These are phyloP conservation scores for Mucor saturninus DNA, from an alignment of 371 early-diverging fungal species.

Conservation along the genomic window DNA sequence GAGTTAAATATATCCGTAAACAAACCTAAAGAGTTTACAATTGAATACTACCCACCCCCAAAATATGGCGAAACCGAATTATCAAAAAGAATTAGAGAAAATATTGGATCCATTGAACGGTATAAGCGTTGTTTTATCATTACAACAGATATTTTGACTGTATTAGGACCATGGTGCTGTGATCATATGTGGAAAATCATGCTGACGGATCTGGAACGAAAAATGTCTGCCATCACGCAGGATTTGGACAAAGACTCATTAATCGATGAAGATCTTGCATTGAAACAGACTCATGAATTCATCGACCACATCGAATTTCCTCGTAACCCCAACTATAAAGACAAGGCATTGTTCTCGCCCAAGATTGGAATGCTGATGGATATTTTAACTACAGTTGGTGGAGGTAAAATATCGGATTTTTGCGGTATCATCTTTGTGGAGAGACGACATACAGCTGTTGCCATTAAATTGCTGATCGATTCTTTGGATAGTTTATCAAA, in stretches of 20 bases:
- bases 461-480: conserved; percentile 60
- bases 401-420: conserved; percentile 47
- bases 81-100: conserved; percentile 39
- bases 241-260: conserved; percentile 27
- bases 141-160: conserved; percentile 36
- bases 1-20: conserved; percentile 40
- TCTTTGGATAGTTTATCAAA: conserved; percentile 44
- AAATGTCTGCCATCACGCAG: conserved; percentile 21
- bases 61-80: conserved; percentile 49
- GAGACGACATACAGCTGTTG: conserved; percentile 74
- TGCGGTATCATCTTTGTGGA: conserved; percentile 89
- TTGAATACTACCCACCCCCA: conserved; percentile 53
- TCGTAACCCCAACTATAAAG: conserved; percentile 35
- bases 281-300: conserved; percentile 30
- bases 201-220: conserved; percentile 40
- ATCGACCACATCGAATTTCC: conserved; percentile 27
- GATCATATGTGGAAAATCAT: conserved; percentile 58
- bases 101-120: conserved; percentile 39
- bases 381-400: conserved; percentile 45
- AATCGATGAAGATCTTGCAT: conserved; percentile 33
- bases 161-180: conserved; percentile 74
- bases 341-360: conserved; percentile 52
- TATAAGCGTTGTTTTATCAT: conserved; percentile 44
- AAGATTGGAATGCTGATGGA: conserved; percentile 66
- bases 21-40: conserved; percentile 55